Conservation (phyloP, 2,329 filamentous ascomycete species). For the Metarhizium robertsii region DNA sequence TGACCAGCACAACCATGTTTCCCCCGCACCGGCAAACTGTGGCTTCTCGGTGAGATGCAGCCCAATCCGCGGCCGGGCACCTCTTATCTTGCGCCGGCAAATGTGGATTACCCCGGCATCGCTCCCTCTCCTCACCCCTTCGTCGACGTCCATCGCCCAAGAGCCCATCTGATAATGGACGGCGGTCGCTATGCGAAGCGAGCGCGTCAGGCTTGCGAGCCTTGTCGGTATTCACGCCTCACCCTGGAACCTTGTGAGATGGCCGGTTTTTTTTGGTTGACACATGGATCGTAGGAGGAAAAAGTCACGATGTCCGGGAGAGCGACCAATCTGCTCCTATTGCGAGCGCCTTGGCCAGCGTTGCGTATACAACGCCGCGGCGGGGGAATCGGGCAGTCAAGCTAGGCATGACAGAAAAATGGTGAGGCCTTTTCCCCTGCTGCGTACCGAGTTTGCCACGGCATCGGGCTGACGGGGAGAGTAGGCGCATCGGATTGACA, state of each 20-base stretch:
- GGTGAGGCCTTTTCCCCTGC: conserved; percentile 2
- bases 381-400: conserved; percentile 1
- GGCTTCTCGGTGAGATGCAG: too few relatives aligned
- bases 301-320: conserved; percentile 41
- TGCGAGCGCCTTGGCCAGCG: conserved; percentile 37
- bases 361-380: conserved; percentile 31
- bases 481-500: conserved; percentile 24
- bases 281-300: conserved; percentile 28
- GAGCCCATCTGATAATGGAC: background rate
- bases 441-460: background rate
- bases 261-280: background rate
- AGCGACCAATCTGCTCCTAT: conserved; percentile 38
- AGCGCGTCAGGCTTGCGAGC: conserved; percentile 21
- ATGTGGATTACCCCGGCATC: too few relatives aligned
- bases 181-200: conserved; percentile 5
- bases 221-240: conserved; percentile 19
- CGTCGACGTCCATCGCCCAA: too few relatives aligned
- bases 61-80: too few relatives aligned
- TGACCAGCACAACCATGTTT: too few relatives aligned
- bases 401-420: conserved; percentile 10
- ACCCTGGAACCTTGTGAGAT: background rate
- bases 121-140: too few relatives aligned
- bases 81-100: too few relatives aligned
- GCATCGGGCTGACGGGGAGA: background rate
- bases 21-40: too few relatives aligned